Base-by-base conservation (phyloP, 2,329 filamentous ascomycete genomes). In the Grosmannia clavigera region DNA sequence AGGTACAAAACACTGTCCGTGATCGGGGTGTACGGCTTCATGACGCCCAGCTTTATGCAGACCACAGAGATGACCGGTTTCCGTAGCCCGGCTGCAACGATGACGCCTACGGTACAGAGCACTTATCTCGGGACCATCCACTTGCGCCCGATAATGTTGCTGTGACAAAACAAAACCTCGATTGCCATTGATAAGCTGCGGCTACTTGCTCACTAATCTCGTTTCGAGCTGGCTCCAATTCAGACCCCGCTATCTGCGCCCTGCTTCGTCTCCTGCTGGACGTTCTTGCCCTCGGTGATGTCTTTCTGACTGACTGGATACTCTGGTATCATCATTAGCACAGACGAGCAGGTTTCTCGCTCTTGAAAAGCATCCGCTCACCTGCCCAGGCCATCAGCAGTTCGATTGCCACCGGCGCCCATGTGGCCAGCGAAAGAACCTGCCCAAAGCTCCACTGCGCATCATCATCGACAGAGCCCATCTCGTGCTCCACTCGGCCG, bases 361-460 rank as follows among this genome's bases (percentile, higher is more conserved):
- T 40, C 10, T 5, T 9, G 4, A 10, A 22, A 31, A 3, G 31
- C n/a, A 2, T 12, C 14, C n/a, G 65, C 68, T 63, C 50, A 70
- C 68, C 68, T 1, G 66, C 65, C 22, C 67, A 64, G 2, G 69
- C 63, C 29, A 65, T 63, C 1, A 60, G 52, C n/a, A 70, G 57
- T 19, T 70, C 69, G 5, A 70, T 64, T 0, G 65, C 35, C 1
- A 70, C 65, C 0, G 70, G 68, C 10, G 66, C 62, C 69, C 70
- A 71, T 0, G 67, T 68, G 5, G 67, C 67, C 22, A 71, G 57
- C 0, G 68, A 64, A 3, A 71, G 60, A 3, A 70, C 67, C 61
- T 72, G 69, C 0, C 69, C 66, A 55, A 71, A 71, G 4, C 66
- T 69, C 69, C 70, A 71, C 27, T 62, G 11, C 5, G 5, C 16